phyloP scores from a whole-genome alignment of 345 rosid genomes.

The Euclidium syriacum region DNA sequence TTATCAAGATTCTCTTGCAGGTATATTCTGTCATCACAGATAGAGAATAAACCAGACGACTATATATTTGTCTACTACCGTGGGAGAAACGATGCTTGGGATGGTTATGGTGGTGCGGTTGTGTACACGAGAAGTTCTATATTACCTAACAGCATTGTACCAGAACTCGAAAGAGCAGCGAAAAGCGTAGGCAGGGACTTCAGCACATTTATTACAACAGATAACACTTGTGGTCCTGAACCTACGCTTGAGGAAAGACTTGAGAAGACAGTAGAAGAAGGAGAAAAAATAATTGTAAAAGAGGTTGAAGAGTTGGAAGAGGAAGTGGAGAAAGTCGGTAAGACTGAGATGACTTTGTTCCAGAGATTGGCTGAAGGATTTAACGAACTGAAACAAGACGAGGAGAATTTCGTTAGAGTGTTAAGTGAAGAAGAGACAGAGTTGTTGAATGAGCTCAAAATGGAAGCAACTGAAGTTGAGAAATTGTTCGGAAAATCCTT shows the following conservation, averaged over 20 bases:
- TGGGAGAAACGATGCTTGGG: slow-evolving; percentile 96
- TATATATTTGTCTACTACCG: slow-evolving; percentile 81
- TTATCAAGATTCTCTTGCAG: slow-evolving; percentile 31
- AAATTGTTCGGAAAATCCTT: slow-evolving; percentile 68
- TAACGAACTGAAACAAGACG: slow-evolving; percentile 58
- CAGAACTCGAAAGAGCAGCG: slow-evolving; percentile 78
- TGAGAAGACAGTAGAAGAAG: slow-evolving; percentile 90
- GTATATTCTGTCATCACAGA: slow-evolving; percentile 81
- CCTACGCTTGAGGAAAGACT: slow-evolving; percentile 87
- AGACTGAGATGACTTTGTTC: slow-evolving; percentile 62
- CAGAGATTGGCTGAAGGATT: slow-evolving; percentile 77
- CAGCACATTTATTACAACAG: slow-evolving; percentile 53
- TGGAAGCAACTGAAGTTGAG: slow-evolving; percentile 84
- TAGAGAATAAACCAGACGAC: slow-evolving; percentile 65
- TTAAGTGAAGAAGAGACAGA: slow-evolving; percentile 81
- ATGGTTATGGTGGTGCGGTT: slow-evolving; percentile 95
- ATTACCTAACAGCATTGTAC: slow-evolving; percentile 66
- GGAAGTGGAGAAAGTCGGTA: slow-evolving; percentile 49
- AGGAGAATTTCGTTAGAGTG: slow-evolving; percentile 54
- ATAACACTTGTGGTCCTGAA: slow-evolving; percentile 87
- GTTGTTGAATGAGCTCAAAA: slow-evolving; percentile 52
- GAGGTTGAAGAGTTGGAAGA: slow-evolving; percentile 60
- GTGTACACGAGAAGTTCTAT: slow-evolving; percentile 81
- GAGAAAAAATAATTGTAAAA: slow-evolving; percentile 55
- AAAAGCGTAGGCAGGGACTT: slow-evolving; percentile 81